These are phyloP conservation scores for Corylus heterophylla DNA, from an alignment of 306 rosid genomes.

Conservation along the genomic window DNA sequence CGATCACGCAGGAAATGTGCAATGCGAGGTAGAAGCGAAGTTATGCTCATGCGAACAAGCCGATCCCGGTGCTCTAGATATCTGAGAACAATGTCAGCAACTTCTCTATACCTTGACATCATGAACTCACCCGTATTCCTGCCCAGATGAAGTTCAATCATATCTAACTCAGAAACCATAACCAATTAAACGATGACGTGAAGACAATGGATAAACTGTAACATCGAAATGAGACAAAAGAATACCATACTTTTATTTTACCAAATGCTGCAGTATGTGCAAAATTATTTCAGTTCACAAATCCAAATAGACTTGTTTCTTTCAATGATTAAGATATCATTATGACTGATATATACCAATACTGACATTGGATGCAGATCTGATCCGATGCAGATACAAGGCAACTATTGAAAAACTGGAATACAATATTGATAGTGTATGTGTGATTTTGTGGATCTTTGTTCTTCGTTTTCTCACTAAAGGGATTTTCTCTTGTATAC, in stretches of 20 bases:
- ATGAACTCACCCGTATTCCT: slow-evolving; percentile 99
- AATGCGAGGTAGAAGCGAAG: slow-evolving; percentile 91
- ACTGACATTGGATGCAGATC: not conserved
- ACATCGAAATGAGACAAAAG: slow-evolving; percentile 5
- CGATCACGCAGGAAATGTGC: slow-evolving; percentile 98
- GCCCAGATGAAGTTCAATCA: slow-evolving; percentile 34
- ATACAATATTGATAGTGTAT: too few relatives aligned
- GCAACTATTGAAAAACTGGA: too few relatives aligned
- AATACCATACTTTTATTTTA: not conserved
- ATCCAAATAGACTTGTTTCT: not conserved
- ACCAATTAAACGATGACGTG: slow-evolving; percentile 8
- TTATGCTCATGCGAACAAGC: slow-evolving; percentile 97
- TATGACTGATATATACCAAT: not conserved
- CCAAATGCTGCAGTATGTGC: not conserved
- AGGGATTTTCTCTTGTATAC: too few relatives aligned
- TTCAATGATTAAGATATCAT: not conserved
- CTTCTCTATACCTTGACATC: slow-evolving; percentile 99
- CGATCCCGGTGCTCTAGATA: slow-evolving; percentile 91
- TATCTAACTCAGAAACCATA: slow-evolving; percentile 6
- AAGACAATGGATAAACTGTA: not conserved
- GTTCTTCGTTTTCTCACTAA: too few relatives aligned
- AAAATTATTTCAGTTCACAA: not conserved
- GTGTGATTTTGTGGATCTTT: too few relatives aligned
- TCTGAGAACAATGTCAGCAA: slow-evolving; percentile 94
- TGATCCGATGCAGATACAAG: not conserved